Evolutionary conservation across 371 early-diverging fungal species (phyloP).

Genomic region (Lichtheimia ornata): DNA sequence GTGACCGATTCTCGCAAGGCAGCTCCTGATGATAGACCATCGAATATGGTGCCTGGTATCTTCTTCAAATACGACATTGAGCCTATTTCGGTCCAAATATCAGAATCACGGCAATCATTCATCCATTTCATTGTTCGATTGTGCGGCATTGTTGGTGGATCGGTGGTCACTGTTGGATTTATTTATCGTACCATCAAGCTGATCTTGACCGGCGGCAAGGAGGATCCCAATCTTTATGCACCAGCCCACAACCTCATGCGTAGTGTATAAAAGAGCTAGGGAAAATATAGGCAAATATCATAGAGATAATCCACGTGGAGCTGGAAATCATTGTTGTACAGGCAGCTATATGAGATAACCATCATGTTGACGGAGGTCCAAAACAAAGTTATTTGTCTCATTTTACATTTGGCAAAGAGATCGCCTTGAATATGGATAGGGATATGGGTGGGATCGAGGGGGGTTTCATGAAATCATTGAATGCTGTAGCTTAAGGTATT

Average conservation of each 20-base stretch:
- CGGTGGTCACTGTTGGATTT: constrained; percentile 65
- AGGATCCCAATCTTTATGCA: constrained; percentile 41
- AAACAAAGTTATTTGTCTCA: too few species aligned
- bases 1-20: constrained; percentile 77
- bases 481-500: too few species aligned
- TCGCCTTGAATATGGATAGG: too few species aligned
- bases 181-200: constrained; percentile 42
- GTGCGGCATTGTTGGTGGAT: constrained; percentile 89
- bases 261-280: constrained; percentile 21
- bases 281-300: too few species aligned
- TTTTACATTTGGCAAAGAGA: too few species aligned
- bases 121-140: constrained; percentile 80
- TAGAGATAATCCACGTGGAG: too few species aligned
- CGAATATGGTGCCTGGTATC: constrained; percentile 53
- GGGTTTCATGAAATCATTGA: too few species aligned
- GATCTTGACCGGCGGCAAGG: constrained; percentile 42
- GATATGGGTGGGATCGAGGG: too few species aligned
- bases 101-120: constrained; percentile 65
- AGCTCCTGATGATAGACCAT: constrained; percentile 38
- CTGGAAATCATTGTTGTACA: too few species aligned
- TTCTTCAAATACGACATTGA: constrained; percentile 93
- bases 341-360: too few species aligned
- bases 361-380: too few species aligned
- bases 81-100: constrained; percentile 82
- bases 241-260: constrained; percentile 38